Evolutionary conservation across 2,329 filamentous ascomycete species (phyloP), one percentile per base, ranked within the genome.

Genomic region (Apiospora koreana): DNA sequence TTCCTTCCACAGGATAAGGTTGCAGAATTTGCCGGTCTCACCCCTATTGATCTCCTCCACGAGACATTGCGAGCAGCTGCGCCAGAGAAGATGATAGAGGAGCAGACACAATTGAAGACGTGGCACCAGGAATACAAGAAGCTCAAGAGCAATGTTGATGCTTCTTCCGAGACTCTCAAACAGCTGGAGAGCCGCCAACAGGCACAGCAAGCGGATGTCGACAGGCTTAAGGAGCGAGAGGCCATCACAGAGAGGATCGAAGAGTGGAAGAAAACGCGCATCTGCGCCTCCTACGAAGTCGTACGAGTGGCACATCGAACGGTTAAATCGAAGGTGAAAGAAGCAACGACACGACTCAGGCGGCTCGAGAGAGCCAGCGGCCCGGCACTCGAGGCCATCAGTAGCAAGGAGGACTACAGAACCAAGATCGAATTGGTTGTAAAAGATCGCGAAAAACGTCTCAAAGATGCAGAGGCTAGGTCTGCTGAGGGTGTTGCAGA

Each of bases 1-100:
- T 99, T 99, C 76, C 84, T 99, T 62, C 96, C 96, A 0, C 96
- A 99, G 80, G 96, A 99, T 79, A 93, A 95, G 75, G 96, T 99
- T 1, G 94, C 94, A 31, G 95, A 98, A 78, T 99, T 99, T 79
- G 94, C 96, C 6, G 92, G 89, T 6, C 88, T 97, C 74, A 93
- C 90, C 10, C 92, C 95, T 0, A 85, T 97, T 16, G 92, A 97
- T 62, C 87, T 98, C 25, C 86, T 99, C 0, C 87, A 91, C 71
- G 93, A 96, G 76, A 99, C 96, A 0, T 91, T 97, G 72, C 90
- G 94, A 77, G 96, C 96, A 43, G 95, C 94, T 8, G 96, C 95
- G 0, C 91, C 93, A 0, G 86, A 91, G 64, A 85, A 97, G 72
- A 95, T 98, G 89, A 86, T 93, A 6, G 82, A 89, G 28, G 94